Base-by-base conservation (phyloP, 2,329 filamentous ascomycete species). In the Calonectria multiphialidica region DNA sequence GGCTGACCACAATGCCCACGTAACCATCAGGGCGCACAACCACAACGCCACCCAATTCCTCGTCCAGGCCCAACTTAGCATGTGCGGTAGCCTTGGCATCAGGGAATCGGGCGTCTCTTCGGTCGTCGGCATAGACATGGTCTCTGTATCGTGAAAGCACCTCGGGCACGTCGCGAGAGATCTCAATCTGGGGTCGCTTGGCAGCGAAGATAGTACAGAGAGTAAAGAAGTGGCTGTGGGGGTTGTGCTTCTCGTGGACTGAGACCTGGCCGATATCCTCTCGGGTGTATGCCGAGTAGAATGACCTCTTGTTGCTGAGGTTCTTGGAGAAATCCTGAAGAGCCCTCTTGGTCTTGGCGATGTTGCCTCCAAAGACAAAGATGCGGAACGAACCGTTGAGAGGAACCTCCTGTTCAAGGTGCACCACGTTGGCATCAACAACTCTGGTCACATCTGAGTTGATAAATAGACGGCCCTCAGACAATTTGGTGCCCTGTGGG, bases 11-110 rank as follows among this genome's bases (percentile, higher is more conserved):
- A 73, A 94, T 89, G 25, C 93, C 94, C 33, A 98, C 93, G 82
- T 98, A 97, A 9, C 95, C 95, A 82, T 98, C 95, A 0, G 96
- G 95, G 53, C 95, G 87, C 9, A 97, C 94, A 12, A 98, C 93
- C 2, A 97, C 92, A 2, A 98, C 90, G 69, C 93, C 95, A 13
- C 95, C 95, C 73, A 86, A 89, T 73, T 94, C 91, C 79, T 93
- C 87, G 75, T 93, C 90, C 30, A 98, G 82, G 0, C 96, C 96
- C 88, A 98, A 93, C 88, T 98, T 98, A 49, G 93, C 92, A 83
- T 98, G 96, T 6, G 95, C 95, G 3, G 94, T 88, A 6, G 93
- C 95, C 77, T 88, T 88, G 1, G 94, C 93, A 23, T 93, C 87
- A 0, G 93, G 92, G 1, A 95, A 92, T 8, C 90, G 88, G 50